phyloP scores from a whole-genome alignment of 2,329 filamentous ascomycete species.

The Verticillium alfalfae region DNA sequence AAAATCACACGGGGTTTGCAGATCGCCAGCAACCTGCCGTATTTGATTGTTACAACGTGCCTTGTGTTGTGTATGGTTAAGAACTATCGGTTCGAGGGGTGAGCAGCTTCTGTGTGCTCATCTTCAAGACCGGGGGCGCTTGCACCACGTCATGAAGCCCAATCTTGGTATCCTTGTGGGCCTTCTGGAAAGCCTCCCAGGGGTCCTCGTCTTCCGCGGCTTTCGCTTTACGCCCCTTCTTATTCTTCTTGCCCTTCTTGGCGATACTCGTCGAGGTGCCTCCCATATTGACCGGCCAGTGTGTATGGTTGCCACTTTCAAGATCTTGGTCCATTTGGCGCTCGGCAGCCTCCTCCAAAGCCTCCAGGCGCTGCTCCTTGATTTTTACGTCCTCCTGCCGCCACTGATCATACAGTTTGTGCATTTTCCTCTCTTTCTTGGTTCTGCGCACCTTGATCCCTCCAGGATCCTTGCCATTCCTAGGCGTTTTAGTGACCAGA shows the following conservation, averaged over 20 bases:
- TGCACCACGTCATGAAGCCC: constrained; percentile 57
- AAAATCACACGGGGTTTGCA: not conserved
- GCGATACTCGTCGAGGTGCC: constrained; percentile 36
- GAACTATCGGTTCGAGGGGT: not conserved
- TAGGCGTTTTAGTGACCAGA: constrained; percentile 58
- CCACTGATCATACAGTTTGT: constrained; percentile 75
- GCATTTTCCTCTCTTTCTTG: constrained; percentile 79
- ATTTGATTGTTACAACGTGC: not conserved
- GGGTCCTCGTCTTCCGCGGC: constrained; percentile 57
- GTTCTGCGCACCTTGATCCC: constrained; percentile 67
- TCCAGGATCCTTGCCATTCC: constrained; percentile 56
- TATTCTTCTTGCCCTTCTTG: constrained; percentile 35
- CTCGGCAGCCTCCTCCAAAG: constrained; percentile 58
- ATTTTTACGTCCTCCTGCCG: constrained; percentile 60
- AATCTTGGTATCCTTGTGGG: constrained; percentile 50
- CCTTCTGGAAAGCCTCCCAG: constrained; percentile 68
- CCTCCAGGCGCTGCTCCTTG: constrained; percentile 60
- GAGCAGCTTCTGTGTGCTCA: not conserved
- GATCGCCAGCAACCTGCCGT: not conserved
- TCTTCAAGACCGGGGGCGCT: constrained; percentile 55
- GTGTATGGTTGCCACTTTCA: constrained; percentile 35
- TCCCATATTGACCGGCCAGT: constrained; percentile 17
- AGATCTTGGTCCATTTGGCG: constrained; percentile 56
- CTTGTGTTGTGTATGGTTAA: not conserved
- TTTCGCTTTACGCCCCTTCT: constrained; percentile 34